Evolutionary conservation across 2,329 filamentous ascomycete species (phyloP).

Genomic region (Claviceps maximensis): DNA sequence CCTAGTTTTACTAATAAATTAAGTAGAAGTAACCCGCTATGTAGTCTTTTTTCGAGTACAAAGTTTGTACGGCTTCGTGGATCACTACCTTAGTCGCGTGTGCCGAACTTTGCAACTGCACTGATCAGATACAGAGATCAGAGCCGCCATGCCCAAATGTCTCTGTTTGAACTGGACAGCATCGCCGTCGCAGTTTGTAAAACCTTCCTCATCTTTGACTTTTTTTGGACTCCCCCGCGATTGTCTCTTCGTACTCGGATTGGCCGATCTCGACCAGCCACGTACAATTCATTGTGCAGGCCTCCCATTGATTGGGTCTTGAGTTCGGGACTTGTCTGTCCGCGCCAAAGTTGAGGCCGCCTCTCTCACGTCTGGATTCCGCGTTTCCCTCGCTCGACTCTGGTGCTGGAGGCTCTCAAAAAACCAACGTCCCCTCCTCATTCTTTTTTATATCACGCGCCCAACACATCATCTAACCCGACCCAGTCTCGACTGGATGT

Average conservation of each 20-base stretch:
- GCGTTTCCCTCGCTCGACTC: background rate
- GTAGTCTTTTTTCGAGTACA: too few species aligned
- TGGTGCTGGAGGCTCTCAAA: background rate
- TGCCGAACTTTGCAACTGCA: background rate
- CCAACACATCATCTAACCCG: background rate
- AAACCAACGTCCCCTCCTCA: background rate
- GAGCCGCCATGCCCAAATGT: background rate
- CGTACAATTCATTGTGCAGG: background rate
- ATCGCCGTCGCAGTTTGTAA: background rate
- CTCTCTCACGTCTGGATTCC: background rate
- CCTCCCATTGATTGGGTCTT: background rate
- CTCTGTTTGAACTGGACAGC: background rate
- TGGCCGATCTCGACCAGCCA: background rate
- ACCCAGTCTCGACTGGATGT: background rate
- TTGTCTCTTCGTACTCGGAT: background rate
- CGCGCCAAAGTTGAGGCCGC: background rate
- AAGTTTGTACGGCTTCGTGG: too few species aligned
- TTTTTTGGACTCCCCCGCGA: background rate
- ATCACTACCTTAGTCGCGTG: background rate
- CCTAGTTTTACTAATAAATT: too few species aligned
- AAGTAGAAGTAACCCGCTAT: too few species aligned
- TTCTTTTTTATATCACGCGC: too few species aligned
- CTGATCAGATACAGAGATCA: background rate
- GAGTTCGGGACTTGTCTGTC: background rate
- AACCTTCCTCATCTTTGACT: background rate